Base-by-base conservation (phyloP, 192 early-diverging fungal species). In the Haplosporangium gracile region DNA sequence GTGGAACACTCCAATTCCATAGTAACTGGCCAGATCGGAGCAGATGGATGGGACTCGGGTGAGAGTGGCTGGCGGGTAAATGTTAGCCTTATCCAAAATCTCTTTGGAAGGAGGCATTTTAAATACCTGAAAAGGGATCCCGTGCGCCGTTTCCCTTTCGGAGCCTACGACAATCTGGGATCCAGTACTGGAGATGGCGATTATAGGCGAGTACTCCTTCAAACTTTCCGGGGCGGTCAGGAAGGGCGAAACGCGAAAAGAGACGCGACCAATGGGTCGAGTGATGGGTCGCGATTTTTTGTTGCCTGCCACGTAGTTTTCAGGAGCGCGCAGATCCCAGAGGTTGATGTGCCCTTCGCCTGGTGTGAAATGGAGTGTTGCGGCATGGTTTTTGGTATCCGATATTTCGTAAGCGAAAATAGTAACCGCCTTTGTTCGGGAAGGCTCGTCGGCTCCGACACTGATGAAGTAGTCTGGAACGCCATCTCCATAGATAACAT, bases 261-360 rank as follows among this genome's bases (percentile, higher is more conserved):
- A 65, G 60, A 65, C 29, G 10, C 26, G 60, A 11, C 40, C 70
- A 18, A 71, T 71, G 5, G 70, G 70, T 38, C 20, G 29, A 16
- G 34, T 42, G 24, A 40, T 71, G 18, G 70, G 70, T 22, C 34
- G 34, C 38, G 38, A 24, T 20, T 24, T 40, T 13, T 42, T 40
- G 40, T 38, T 40, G 24, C 10, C 70, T 42, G 34, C 34, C 70
- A 42, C 20, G 49, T 34, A 40, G 7, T 39, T 71, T 16, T 22
- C 38, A 2, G 34, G 40, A 38, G n/a, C n/a, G 34, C 70, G 70
- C 70, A 71, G 11, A 8, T 71, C 70, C 70, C 70, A 71, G 70
- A 42, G 38, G 20, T 71, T 24, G 40, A 71, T 22, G 18, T 71
- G 40, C 15, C 32, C 40, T 7, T 40, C 40, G 2, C 40, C 70